Evolutionary conservation across 2,329 filamentous ascomycete genomes (phyloP), one percentile per base, ranked within the genome.

Genomic region (Diaporthe caulivora): DNA sequence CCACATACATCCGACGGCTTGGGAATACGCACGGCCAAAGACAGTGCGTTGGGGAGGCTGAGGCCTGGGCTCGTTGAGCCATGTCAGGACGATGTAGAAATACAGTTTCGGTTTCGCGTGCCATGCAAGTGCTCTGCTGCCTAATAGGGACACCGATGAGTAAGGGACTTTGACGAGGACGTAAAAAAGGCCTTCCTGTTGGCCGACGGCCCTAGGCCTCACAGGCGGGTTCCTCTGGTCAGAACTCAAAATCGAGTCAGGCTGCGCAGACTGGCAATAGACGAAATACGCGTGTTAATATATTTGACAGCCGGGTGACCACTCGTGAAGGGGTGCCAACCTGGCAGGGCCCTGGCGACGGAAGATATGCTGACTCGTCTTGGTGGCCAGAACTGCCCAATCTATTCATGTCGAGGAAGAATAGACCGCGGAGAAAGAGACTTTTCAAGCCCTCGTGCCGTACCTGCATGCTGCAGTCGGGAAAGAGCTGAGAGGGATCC

Each of bases 81-180:
- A 49, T 37, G 60, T 15, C 42, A 34, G 42, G 42, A 31, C 60
- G 24, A 0, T 64, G 42, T 34, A 65, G 44, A 37, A n/a, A 49
- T 29, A 65, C 49, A 65, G 42, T 49, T 47, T 65, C 18, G n/a
- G n/a, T n/a, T n/a, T n/a, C n/a, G 58, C 34, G 29, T 64, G 29
- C 7, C 6, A 34, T 18, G 60, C 26, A 17, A 17, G 9, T 24
- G 21, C 13, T 26, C 1, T 40, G 29, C 31, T 18, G 15, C 8
- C 44, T 29, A 37, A 26, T 51, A 29, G 15, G n/a, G 21, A 65
- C 13, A 51, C 37, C 37, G 57, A 26, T 13, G 7, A 18, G 29
- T n/a, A n/a, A n/a, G n/a, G n/a, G n/a, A n/a, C n/a, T n/a, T n/a
- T n/a, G n/a, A n/a, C n/a, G n/a, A n/a, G n/a, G n/a, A n/a, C n/a